Base-by-base conservation (phyloP, 1,284 basidiomycete genomes). In the Caloboletus inedulis region DNA sequence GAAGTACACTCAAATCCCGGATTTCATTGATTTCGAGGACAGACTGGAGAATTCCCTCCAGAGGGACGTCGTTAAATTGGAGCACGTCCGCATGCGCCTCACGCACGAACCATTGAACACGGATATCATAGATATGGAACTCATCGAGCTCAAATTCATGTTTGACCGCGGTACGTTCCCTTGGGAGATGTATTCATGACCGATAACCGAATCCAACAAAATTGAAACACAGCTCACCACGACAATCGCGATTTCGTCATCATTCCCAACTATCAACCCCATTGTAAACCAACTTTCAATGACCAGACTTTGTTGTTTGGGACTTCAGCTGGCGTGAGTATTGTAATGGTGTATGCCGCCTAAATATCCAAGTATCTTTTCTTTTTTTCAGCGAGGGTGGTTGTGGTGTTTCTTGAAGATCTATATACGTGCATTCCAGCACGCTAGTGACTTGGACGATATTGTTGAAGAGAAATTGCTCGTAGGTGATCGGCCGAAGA, bases 231-330 rank as follows among this genome's bases (percentile, higher is more conserved):
- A 87, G 85, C 75, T 50, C 87, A 91, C 56, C 77, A 85, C 53
- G 91, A 94, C 66, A 93, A 94, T 67, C 84, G 91, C 8, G 91
- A 94, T 70, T 85, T 85, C 59, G 75, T 77, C 42, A 84, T 92
- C 51, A 71, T 93, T n/a, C 80, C 86, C 10, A 84, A 84, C 64
- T 88, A 89, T 61, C 91, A 93, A 62, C 87, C 87, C 2, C 72
- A 66, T 36, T 66, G 62, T 34, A 73, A 72, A 19, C 65, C 72
- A 12, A 73, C 75, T 4, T 77, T 90, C 52, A 77, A 84, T 57
- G 71, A 82, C 43, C 87, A 90, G 64, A 90, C 86, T 0, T 66
- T 80, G 18, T 69, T 91, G 25, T 82, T 90, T 47, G 78, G 74
- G 23, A 81, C 78, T 49, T 70, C 74, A 25, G 79, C 82, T 60